Conservation (phyloP, 371 early-diverging fungal species). For the Circinella umbellata region DNA sequence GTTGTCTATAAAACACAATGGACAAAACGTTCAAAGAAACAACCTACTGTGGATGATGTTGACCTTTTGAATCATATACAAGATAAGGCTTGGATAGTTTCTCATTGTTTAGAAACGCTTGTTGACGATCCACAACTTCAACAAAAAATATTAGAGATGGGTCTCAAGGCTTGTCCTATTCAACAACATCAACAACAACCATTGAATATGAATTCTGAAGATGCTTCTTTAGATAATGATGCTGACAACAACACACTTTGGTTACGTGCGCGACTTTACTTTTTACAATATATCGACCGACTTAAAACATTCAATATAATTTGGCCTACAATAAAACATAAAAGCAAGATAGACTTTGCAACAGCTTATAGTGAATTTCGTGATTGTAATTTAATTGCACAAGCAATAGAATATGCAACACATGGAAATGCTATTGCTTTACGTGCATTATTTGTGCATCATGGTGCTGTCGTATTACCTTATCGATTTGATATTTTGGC, state of each 20-base stretch:
- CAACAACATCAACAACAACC: no score
- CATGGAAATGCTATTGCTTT: constrained; percentile 61
- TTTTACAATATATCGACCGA: constrained; percentile 70
- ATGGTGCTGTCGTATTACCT: constrained; percentile 59
- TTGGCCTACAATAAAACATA: constrained; percentile 28
- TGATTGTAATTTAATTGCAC: constrained; percentile 63
- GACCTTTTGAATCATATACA: constrained; percentile 55
- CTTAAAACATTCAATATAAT: constrained; percentile 67
- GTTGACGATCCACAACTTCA: constrained; percentile 37
- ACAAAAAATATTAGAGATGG: constrained; percentile 56
- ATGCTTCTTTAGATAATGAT: not conserved
- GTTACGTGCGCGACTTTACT: constrained; percentile 57
- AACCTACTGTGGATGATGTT: constrained; percentile 42
- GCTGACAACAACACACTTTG: constrained; percentile 35
- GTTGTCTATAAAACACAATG: constrained; percentile 70
- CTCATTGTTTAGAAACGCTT: constrained; percentile 52
- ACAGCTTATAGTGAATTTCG: constrained; percentile 62
- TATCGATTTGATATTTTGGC: constrained; percentile 68
- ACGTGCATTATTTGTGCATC: constrained; percentile 67
- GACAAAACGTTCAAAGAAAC: constrained; percentile 24
- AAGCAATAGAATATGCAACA: constrained; percentile 67
- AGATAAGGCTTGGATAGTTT: constrained; percentile 71
- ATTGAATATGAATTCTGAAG: no score
- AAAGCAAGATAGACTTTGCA: constrained; percentile 20
- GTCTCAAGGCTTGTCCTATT: constrained; percentile 52